Percentiles rank a stretch among this genome's conserved stretches.
These are phyloP conservation scores for Cryptococcus sp. DNA, from an alignment of 1,284 basidiomycete genomes.

Conservation along the genomic window DNA sequence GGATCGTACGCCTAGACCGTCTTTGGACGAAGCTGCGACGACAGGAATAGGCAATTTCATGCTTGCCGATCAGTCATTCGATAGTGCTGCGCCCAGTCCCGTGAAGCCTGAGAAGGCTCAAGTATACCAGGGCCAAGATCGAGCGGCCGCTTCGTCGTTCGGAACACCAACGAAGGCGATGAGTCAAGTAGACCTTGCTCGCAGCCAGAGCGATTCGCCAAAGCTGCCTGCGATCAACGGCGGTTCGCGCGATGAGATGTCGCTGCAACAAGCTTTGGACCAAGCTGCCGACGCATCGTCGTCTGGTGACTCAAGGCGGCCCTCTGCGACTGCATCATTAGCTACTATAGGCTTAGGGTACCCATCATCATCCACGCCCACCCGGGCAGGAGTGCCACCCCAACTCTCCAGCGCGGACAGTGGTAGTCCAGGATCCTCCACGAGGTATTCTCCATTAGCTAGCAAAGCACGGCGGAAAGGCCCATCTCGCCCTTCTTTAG, in stretches of 20 bases:
- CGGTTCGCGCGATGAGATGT: conserved; percentile 2
- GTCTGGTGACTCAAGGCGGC: too few relatives aligned
- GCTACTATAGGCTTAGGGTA: conserved; percentile 23
- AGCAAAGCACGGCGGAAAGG: conserved; percentile 11
- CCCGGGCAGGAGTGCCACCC: conserved; percentile 3
- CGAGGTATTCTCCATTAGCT: conserved; percentile 6
- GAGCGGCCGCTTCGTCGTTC: neutral
- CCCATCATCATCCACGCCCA: conserved; percentile 16
- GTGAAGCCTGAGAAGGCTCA: neutral
- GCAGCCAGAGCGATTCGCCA: neutral
- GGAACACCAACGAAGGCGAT: neutral
- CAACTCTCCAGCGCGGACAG: neutral
- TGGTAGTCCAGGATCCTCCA: neutral
- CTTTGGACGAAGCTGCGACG: conserved; percentile 30
- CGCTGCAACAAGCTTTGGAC: conserved; percentile 22
- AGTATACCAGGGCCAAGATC: neutral
- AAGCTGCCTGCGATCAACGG: conserved; percentile 12
- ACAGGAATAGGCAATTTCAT: conserved; percentile 42
- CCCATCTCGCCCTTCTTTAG: conserved; percentile 22
- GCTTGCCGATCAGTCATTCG: conserved; percentile 22
- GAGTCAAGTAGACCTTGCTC: too few relatives aligned
- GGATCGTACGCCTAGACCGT: conserved; percentile 28
- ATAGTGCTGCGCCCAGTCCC: conserved; percentile 12
- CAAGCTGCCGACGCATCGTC: conserved; percentile 11
- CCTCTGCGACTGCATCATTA: neutral